Conservation (phyloP, 2,329 filamentous ascomycete genomes). For the Lasiodiplodia theobromae region DNA sequence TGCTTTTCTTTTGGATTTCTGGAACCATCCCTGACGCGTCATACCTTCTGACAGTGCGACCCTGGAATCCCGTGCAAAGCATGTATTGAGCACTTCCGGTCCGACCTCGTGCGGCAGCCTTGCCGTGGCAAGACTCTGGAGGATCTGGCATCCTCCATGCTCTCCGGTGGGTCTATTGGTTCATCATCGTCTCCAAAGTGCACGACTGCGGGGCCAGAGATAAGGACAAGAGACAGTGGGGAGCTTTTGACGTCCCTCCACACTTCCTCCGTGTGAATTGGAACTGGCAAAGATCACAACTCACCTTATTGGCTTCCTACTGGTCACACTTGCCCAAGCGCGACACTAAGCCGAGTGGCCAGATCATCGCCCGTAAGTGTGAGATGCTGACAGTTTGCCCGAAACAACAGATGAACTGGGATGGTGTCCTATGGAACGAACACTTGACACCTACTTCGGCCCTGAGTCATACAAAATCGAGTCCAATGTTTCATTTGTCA, state of each 20-base stretch:
- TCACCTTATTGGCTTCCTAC: not conserved
- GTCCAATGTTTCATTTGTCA: constrained; percentile 39
- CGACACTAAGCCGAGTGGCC: not conserved
- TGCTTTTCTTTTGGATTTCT: not conserved
- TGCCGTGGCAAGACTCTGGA: constrained; percentile 42
- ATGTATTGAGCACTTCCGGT: constrained; percentile 48
- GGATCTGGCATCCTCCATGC: constrained; percentile 17
- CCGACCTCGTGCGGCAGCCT: constrained; percentile 44
- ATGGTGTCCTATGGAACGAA: constrained; percentile 45
- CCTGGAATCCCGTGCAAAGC: constrained; percentile 49
- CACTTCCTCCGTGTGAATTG: not conserved
- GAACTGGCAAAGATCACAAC: not conserved
- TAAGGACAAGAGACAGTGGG: not conserved
- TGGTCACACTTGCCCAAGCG: constrained; percentile 1
- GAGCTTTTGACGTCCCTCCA: not conserved
- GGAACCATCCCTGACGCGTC: not conserved
- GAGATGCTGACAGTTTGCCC: constrained; percentile 17
- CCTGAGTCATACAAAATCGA: constrained; percentile 34
- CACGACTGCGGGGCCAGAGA: not conserved
- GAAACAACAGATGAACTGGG: constrained; percentile 37
- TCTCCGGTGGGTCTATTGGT: constrained; percentile 23
- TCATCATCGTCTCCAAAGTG: constrained; percentile 15
- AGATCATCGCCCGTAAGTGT: not conserved
- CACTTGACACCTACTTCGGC: constrained; percentile 38
- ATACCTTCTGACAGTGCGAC: constrained; percentile 39